Evolutionary conservation across 345 rosid species (phyloP).

Genomic region (Rubroshorea leprosula): DNA sequence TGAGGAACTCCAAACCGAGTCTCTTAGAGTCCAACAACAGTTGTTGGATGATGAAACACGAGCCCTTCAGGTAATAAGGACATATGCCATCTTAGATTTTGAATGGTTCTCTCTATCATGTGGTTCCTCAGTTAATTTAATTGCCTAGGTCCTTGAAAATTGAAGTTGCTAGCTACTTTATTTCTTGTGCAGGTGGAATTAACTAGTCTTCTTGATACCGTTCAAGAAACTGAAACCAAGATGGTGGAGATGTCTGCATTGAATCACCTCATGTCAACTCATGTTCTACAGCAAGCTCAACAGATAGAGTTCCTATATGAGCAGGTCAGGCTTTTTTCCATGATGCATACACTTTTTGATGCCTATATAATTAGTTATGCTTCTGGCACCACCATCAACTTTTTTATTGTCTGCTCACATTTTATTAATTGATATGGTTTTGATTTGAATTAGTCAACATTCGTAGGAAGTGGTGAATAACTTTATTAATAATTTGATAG

Average conservation of each 20-base stretch:
- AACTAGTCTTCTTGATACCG: slow-evolving; percentile 77
- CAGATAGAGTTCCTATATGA: slow-evolving; percentile 84
- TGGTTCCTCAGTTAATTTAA: background rate
- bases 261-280: slow-evolving; percentile 93
- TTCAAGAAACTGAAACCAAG: slow-evolving; percentile 83
- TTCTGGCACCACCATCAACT: background rate
- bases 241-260: slow-evolving; percentile 99
- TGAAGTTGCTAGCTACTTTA: slow-evolving; percentile 13
- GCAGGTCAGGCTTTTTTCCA: slow-evolving; percentile 38
- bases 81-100: slow-evolving; percentile 8
- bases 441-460: too few species aligned
- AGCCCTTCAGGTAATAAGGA: slow-evolving; percentile 68
- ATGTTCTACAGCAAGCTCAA: slow-evolving; percentile 90
- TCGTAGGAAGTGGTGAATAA: too few species aligned
- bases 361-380: background rate
- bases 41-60: slow-evolving; percentile 86
- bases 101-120: background rate
- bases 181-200: slow-evolving; percentile 65
- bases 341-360: background rate
- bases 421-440: background rate
- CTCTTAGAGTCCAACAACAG: slow-evolving; percentile 58
- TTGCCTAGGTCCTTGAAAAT: slow-evolving; percentile 7
- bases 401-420: background rate
- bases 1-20: slow-evolving; percentile 45
- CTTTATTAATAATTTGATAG: too few species aligned